Percentiles rank a stretch among this genome's conserved stretches.
Conservation (phyloP, 345 rosid species). For the Durio zibethinus region DNA sequence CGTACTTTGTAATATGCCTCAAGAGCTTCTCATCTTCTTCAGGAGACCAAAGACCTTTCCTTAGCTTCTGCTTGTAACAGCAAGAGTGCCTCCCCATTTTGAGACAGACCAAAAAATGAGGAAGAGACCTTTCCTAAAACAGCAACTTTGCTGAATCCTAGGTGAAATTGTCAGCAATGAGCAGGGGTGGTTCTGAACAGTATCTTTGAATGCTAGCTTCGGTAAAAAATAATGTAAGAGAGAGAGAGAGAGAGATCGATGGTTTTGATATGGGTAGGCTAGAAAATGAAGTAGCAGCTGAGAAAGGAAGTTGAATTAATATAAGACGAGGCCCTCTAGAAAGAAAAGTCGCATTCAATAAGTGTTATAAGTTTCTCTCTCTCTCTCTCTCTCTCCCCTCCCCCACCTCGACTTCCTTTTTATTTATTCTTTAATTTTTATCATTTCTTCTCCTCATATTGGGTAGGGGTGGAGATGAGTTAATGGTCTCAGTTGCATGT, state of each 20-base stretch:
- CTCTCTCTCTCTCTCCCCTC: neutral
- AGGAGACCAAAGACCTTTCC: slow-evolving; percentile 99
- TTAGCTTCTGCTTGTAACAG: slow-evolving; percentile 92
- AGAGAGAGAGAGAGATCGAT: slow-evolving; percentile 6
- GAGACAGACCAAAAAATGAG: slow-evolving; percentile 18
- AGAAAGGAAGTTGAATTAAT: slow-evolving; percentile 44
- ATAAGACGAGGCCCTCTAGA: slow-evolving; percentile 26
- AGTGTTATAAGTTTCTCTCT: neutral
- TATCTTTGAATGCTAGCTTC: slow-evolving; percentile 17
- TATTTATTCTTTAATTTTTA: neutral
- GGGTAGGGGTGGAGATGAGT: slow-evolving; percentile 17
- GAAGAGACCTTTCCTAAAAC: slow-evolving; percentile 22
- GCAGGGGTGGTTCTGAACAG: slow-evolving; percentile 15
- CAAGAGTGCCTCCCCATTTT: slow-evolving; percentile 95
- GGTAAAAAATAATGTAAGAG: slow-evolving; percentile 16
- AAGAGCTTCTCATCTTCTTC: slow-evolving; percentile 97
- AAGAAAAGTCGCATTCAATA: slow-evolving; percentile 33
- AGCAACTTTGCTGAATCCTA: slow-evolving; percentile 30
- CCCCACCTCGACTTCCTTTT: neutral
- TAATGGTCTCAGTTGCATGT: slow-evolving; percentile 27
- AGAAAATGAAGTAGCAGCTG: slow-evolving; percentile 48
- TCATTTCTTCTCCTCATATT: neutral
- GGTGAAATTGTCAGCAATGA: slow-evolving; percentile 41
- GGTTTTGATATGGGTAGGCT: slow-evolving; percentile 20
- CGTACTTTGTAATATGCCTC: slow-evolving; percentile 77